Evolutionary conservation across 2,329 filamentous ascomycete genomes (phyloP).

Genomic region (Aureobasidium subglaciale): DNA sequence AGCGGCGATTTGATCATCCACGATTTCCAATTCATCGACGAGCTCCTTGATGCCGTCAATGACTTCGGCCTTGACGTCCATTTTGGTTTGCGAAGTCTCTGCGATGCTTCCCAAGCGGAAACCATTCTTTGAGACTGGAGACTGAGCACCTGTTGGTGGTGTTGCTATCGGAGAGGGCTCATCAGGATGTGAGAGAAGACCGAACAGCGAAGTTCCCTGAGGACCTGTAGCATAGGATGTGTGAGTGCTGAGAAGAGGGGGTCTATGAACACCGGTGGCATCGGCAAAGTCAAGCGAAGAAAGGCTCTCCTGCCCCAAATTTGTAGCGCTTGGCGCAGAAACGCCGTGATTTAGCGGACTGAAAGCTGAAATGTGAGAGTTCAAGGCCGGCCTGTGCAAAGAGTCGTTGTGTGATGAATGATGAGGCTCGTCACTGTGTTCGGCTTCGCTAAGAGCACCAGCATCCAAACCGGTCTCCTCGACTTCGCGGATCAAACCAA

Average conservation of each 20-base stretch:
- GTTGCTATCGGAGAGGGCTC: slow-evolving; percentile 39
- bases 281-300: slow-evolving; percentile 1
- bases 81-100: slow-evolving; percentile 30
- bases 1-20: slow-evolving; percentile 85
- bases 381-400: slow-evolving; percentile 30
- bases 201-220: slow-evolving; percentile 70
- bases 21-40: slow-evolving; percentile 86
- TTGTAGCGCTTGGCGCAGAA: slow-evolving; percentile 22
- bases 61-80: slow-evolving; percentile 81
- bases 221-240: slow-evolving; percentile 56
- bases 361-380: slow-evolving; percentile 39
- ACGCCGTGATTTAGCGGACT: slow-evolving; percentile 40
- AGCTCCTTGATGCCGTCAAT: slow-evolving; percentile 93
- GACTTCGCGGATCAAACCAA: slow-evolving; percentile 87
- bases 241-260: slow-evolving; percentile 55
- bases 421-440: slow-evolving; percentile 25
- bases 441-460: slow-evolving; percentile 57
- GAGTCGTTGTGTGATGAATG: slow-evolving; percentile 29
- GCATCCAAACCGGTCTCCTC: slow-evolving; percentile 71
- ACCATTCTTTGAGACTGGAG: slow-evolving; percentile 21
- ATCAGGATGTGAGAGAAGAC: slow-evolving; percentile 66
- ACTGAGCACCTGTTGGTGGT: slow-evolving; percentile 39
- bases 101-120: neutral
- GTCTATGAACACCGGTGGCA: slow-evolving; percentile 32
- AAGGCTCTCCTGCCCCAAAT: slow-evolving; percentile 3